Percentiles rank a stretch among this genome's conserved stretches.
Conservation (phyloP, 768 basidiomycete genomes). For the Podaxis sp. region DNA sequence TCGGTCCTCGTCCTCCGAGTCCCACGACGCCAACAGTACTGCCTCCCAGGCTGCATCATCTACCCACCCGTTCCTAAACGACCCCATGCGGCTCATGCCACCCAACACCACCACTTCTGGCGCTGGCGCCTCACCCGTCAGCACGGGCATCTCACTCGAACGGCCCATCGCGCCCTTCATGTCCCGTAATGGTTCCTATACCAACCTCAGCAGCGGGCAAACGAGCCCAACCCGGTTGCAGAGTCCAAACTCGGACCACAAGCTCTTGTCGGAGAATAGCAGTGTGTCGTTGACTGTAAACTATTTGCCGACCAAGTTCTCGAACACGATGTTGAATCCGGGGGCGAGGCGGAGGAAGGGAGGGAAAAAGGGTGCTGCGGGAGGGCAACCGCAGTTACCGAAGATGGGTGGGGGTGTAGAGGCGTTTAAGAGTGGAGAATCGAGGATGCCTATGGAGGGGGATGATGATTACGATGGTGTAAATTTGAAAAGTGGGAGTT, state of each 20-base stretch:
- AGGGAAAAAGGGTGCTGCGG: slow-evolving; percentile 16
- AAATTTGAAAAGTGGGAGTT: slow-evolving; percentile 37
- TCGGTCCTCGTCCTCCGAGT: slow-evolving; percentile 12
- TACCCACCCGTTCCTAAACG: not conserved
- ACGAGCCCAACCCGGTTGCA: not conserved
- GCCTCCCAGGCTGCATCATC: not conserved
- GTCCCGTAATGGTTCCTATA: not conserved
- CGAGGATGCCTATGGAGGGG: slow-evolving; percentile 48
- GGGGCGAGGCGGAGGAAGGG: slow-evolving; percentile 40
- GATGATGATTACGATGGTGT: slow-evolving; percentile 57
- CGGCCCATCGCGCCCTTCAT: slow-evolving; percentile 6
- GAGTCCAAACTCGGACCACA: slow-evolving; percentile 1
- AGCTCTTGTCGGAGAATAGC: slow-evolving; percentile 16
- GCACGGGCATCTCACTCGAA: not conserved
- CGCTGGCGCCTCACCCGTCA: not conserved
- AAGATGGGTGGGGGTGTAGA: slow-evolving; percentile 72
- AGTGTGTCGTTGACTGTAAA: slow-evolving; percentile 27
- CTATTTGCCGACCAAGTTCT: slow-evolving; percentile 30
- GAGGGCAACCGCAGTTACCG: slow-evolving; percentile 32
- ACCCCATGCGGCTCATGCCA: slow-evolving; percentile 2
- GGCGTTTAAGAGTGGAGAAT: slow-evolving; percentile 55
- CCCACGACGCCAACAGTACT: slow-evolving; percentile 8
- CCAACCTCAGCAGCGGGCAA: not conserved
- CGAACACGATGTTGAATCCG: slow-evolving; percentile 32
- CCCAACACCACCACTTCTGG: not conserved